phyloP scores from a whole-genome alignment of 2,329 filamentous ascomycete genomes.

The Xylariaceae sp. region DNA sequence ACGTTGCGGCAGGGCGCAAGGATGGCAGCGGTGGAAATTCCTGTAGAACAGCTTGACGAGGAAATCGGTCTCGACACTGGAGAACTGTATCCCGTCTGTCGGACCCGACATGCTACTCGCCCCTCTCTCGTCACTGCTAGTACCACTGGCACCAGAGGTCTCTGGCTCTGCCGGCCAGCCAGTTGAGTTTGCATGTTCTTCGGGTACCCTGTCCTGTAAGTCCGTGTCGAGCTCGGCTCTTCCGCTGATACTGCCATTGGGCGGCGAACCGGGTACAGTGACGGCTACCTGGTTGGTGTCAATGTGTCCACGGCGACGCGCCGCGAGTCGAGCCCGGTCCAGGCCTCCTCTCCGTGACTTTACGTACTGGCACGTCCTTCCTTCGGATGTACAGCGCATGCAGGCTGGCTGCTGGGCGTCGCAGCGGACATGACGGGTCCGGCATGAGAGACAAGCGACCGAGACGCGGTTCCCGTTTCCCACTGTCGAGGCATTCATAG shows the following conservation, averaged over 20 bases:
- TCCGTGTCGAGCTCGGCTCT: conserved; percentile 3
- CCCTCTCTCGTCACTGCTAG: neutral
- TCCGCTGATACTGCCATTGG: conserved; percentile 6
- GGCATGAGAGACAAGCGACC: conserved; percentile 17
- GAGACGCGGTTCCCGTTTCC: conserved; percentile 13
- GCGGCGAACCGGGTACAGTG: conserved; percentile 8
- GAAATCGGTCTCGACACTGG: conserved; percentile 9
- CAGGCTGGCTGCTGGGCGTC: conserved; percentile 16
- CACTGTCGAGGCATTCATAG: conserved; percentile 1
- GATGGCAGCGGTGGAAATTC: conserved; percentile 17
- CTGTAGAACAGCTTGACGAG: conserved; percentile 17
- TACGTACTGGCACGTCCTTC: conserved; percentile 18
- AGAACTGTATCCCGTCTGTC: conserved; percentile 9
- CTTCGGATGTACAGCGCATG: conserved; percentile 15
- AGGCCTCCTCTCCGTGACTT: conserved; percentile 19
- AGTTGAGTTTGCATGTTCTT: no score
- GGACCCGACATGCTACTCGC: conserved; percentile 1
- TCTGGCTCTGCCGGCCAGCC: conserved; percentile 8
- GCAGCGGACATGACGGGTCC: conserved; percentile 17
- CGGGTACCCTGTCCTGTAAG: neutral
- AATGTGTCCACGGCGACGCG: conserved; percentile 12
- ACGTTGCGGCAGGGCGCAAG: conserved; percentile 12
- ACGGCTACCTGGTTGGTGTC: no score
- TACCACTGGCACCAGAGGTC: no score
- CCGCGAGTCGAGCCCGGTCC: conserved; percentile 13